phyloP scores from a whole-genome alignment of 1,139 yeast genomes.

The Taphrina confusa region DNA sequence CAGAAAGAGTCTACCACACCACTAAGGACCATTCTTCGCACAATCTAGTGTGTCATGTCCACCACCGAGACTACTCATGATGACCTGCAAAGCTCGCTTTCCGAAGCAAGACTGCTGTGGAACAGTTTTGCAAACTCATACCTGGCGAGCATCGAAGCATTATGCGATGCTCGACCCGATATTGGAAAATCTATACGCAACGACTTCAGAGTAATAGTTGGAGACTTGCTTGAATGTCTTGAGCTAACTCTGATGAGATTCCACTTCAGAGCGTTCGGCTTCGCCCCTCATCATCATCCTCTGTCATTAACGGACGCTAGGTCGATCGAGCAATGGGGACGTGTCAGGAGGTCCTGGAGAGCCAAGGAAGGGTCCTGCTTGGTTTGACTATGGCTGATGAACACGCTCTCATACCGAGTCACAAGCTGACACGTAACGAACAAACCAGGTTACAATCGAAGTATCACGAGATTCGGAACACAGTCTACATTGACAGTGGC shows the following conservation, averaged over 20 bases:
- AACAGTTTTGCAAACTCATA: background rate
- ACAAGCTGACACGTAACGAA: conserved; percentile 1
- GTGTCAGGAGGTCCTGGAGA: conserved; percentile 2
- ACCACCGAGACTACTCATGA: no score
- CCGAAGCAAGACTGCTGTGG: background rate
- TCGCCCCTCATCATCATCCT: background rate
- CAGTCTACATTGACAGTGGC: background rate
- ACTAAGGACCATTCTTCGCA: no score
- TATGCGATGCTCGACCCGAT: background rate
- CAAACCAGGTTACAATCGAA: background rate
- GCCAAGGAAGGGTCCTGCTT: background rate
- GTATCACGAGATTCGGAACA: background rate
- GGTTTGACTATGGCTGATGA: background rate
- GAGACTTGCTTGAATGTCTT: no score
- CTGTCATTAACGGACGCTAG: background rate
- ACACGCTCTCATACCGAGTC: background rate
- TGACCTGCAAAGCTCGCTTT: background rate
- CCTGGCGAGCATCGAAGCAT: background rate
- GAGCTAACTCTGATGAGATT: background rate
- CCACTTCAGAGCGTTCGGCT: background rate
- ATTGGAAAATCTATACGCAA: background rate
- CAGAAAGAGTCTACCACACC: no score
- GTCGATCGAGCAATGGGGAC: background rate
- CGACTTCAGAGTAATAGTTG: background rate
- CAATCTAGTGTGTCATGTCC: no score